Base-by-base conservation (phyloP, 495 filamentous ascomycete species). In the Copromyces sp. region DNA sequence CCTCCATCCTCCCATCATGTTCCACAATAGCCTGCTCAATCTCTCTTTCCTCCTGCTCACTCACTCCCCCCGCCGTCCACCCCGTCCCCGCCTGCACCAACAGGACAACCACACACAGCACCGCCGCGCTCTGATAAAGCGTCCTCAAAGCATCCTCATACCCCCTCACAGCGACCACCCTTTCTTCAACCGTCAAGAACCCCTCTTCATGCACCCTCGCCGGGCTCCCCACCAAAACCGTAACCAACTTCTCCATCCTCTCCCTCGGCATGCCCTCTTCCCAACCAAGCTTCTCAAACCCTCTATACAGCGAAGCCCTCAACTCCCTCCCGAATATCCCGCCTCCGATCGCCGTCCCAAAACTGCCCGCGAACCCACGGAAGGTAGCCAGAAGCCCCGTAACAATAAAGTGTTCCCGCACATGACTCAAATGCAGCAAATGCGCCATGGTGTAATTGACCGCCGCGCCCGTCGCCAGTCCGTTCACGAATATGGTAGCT, bases 371-470 rank as follows among this genome's bases (percentile, higher is more conserved):
- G 72, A 93, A 91, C 9, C 91, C 91, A 0, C 92, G 83, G 75
- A 92, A 92, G 5, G 91, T 94, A 8, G 90, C 86, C 0, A 94
- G 74, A 37, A 95, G 79, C 3, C 90, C 87, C 2, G 87, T 92
- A 24, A 90, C 89, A 73, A 94, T 88, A 74, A 90, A 93, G 76
- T 94, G 91, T 14, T 87, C 85, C 5, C 85, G 81, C 0, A 85
- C 84, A 0, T 78, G 80, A 2, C 89, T 89, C n/a, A 93, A 80
- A 74, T 94, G 89, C 16, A 94, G 83, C 7, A 94, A 75, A 74
- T 95, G 93, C 0, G 90, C 90, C 1, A 95, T 84, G 0, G 89
- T 91, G 79, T 94, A 95, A 78, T 93, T 94, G 41, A 94, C 79
- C 11, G 88, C 82, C 1, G 90, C 89, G 29, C 92, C 92, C 3